Conservation (phyloP, 2,329 filamentous ascomycete species). For the Aureobasidium sp. region DNA sequence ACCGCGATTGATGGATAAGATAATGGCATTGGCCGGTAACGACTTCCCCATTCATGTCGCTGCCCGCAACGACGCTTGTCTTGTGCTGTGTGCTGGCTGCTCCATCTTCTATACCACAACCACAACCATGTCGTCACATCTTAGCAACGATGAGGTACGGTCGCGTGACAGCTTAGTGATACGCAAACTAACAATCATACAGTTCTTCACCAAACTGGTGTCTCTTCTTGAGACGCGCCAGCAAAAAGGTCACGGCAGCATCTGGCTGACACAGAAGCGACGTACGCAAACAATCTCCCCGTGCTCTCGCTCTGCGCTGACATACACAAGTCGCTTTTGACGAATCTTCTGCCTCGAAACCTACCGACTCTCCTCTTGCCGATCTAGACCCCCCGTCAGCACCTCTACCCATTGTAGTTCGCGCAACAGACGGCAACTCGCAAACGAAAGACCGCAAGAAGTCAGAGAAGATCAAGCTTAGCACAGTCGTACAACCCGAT, state of each 20-base stretch:
- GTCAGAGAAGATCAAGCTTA: conserved; percentile 63
- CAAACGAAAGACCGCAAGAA: conserved; percentile 40
- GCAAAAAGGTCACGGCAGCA: conserved; percentile 60
- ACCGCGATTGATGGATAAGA: background rate
- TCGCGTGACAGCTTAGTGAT: background rate
- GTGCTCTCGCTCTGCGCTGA: background rate
- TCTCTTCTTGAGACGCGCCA: conserved; percentile 60
- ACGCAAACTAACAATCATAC: background rate
- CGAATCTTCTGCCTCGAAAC: background rate
- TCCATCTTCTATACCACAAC: conserved; percentile 29
- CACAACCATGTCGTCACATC: conserved; percentile 33
- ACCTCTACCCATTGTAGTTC: conserved; percentile 66
- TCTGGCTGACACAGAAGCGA: conserved; percentile 71
- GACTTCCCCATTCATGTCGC: background rate
- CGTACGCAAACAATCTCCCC: conserved; percentile 36
- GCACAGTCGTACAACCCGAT: conserved; percentile 70
- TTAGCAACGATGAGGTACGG: conserved; percentile 54
- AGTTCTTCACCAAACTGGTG: conserved; percentile 66
- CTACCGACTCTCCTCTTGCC: conserved; percentile 43
- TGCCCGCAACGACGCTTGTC: background rate
- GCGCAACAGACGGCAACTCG: conserved; percentile 69
- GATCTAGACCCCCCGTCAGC: conserved; percentile 48
- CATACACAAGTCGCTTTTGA: background rate
- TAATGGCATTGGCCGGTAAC: background rate
- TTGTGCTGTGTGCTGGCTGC: background rate